Base-by-base conservation (phyloP, 225 moss, liverwort and hornwort genomes). In the Neckera pumila region DNA sequence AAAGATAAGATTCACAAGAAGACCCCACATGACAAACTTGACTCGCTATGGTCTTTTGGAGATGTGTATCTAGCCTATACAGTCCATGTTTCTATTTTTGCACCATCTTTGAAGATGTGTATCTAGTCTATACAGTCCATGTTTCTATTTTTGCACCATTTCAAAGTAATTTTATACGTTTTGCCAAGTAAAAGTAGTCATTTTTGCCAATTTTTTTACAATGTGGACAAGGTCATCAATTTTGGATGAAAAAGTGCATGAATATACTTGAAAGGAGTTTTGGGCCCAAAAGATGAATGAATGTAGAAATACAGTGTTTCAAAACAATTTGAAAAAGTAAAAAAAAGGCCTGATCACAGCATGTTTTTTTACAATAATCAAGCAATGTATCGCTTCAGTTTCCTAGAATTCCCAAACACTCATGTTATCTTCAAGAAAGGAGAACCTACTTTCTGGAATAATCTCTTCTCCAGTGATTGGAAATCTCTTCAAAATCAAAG, bases 51-150 rank as follows among this genome's bases (percentile, higher is more conserved):
- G 6, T 11, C 21, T 2, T 65, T 65, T 65, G 0, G 63, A 19
- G 34, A 65, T 36, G 19, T 65, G 34, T 36, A 9, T 18, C 34
- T 65, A 65, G 0, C 19, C 2, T 65, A 18, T 0, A 0, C 0
- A 56, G 0, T 19, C 8, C 25, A 38, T 13, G 2, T 13, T 38
- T 38, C 14, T 27, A 42, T n/a, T n/a, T n/a, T n/a, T n/a, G n/a
- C n/a, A n/a, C n/a, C n/a, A n/a, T n/a, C n/a, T 65, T 65, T 65
- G 0, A 33, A 19, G 34, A 65, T 36, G 19, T 65, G 34, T 36
- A 9, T 18, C 34, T 65, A 65, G 0, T 36, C 2, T 65, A 18
- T 0, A 0, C 0, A 56, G 0, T 19, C 8, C 25, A 38, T 13
- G 2, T 13, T 38, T 38, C 14, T 27, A 42, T n/a, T n/a, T n/a